Percentiles rank a stretch among this genome's conserved stretches.
These are phyloP conservation scores for Penicillium manginii DNA, from an alignment of 495 filamentous ascomycete species.

Conservation along the genomic window DNA sequence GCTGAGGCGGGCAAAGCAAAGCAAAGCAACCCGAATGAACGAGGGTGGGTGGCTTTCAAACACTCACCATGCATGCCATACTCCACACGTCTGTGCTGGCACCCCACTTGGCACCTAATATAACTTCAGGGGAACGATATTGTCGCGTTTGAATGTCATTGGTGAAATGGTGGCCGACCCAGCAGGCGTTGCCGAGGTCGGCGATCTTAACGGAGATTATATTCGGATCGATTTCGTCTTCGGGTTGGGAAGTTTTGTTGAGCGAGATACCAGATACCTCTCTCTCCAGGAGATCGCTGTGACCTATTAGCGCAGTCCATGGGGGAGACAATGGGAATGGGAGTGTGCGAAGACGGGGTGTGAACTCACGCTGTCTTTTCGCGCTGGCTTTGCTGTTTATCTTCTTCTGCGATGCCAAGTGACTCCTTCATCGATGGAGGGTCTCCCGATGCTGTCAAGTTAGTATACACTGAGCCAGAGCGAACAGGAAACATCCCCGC, in stretches of 20 bases:
- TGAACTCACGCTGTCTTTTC: constrained; percentile 90
- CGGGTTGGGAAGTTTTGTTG: constrained; percentile 64
- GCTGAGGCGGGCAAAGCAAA: background rate
- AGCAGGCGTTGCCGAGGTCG: constrained; percentile 97
- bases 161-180: constrained; percentile 98
- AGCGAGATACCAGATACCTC: constrained; percentile 95
- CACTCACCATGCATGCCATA: constrained; percentile 95
- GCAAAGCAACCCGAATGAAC: background rate
- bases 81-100: constrained; percentile 99
- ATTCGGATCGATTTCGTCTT: constrained; percentile 59
- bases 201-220: constrained; percentile 99
- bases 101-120: constrained; percentile 96
- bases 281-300: constrained; percentile 83
- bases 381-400: constrained; percentile 77
- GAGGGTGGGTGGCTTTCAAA: background rate
- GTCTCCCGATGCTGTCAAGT: constrained; percentile 22
- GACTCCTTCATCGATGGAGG: constrained; percentile 61
- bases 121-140: constrained; percentile 96
- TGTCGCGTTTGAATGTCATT: constrained; percentile 99
- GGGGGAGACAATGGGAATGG: background rate
- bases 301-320: constrained; percentile 9
- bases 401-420: constrained; percentile 65
- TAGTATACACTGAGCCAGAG: background rate
- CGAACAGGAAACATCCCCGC: no score
- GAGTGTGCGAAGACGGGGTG: background rate